Percentiles rank a stretch among this genome's conserved stretches.
Conservation (phyloP, 257 asterid species). For the Fraxinus anomala region DNA sequence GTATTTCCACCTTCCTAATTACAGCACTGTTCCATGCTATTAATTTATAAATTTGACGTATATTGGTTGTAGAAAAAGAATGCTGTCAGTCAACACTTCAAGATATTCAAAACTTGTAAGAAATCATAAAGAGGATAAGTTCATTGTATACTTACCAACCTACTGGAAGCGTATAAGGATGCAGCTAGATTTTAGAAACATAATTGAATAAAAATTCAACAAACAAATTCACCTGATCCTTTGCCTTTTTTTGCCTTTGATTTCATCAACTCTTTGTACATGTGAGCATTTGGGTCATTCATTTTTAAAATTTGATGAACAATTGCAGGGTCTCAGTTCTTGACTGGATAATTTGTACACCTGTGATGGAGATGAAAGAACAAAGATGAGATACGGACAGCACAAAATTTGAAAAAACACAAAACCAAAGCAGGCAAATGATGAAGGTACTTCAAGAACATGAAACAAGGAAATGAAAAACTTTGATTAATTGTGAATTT, state of each 20-base stretch:
- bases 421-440: too few species aligned
- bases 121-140: background rate
- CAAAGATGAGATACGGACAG: too few species aligned
- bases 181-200: too few species aligned
- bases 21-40: background rate
- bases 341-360: too few species aligned
- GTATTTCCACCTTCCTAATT: background rate
- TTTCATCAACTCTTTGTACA: slow-evolving; percentile 10
- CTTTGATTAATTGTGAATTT: too few species aligned
- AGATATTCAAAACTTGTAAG: background rate
- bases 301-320: background rate
- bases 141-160: background rate
- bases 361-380: too few species aligned
- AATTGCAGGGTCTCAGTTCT: too few species aligned
- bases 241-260: slow-evolving; percentile 16
- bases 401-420: too few species aligned
- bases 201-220: too few species aligned
- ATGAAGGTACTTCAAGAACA: too few species aligned
- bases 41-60: background rate
- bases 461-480: too few species aligned
- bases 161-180: background rate
- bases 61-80: background rate
- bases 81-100: too few species aligned
- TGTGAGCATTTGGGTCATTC: slow-evolving; percentile 19
- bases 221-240: slow-evolving; percentile 17